Evolutionary conservation across 345 rosid genomes (phyloP), one percentile per base, ranked within the genome.

Genomic region (Noccaea caerulescens): DNA sequence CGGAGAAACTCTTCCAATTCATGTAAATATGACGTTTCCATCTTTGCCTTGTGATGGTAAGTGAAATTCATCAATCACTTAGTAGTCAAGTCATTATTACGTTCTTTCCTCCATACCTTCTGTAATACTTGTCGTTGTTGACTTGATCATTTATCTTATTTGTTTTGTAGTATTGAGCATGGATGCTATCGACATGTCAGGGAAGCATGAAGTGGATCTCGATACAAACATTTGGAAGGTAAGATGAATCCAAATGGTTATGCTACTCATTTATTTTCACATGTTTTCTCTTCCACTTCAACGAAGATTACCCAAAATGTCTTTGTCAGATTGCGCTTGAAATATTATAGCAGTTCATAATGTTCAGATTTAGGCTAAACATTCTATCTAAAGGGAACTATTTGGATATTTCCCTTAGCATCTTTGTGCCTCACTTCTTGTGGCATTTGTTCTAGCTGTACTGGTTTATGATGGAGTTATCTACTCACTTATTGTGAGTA

Each of bases 181-280:
- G 60, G 99, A 95, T 80, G 99, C 99, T 66, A 92, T 92, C 80
- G 98, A 95, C 77, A 90, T 95, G 99, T 95, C 99, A 3, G 99
- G 99, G 67, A 95, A 92, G 83, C 99, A 95, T 79, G 98, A 95
- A 90, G 99, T 95, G 59, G 99, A 95, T 85, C 97, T 95, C 8
- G 96, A 92, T 76, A 95, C 98, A 58, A 92, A 84, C 77, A 87
- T 95, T 76, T 95, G 98, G 99, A 95, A 95, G 80, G 99, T 95
- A 83, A 77, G 80, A 54, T 66, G 39, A 62, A 52, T 60, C 36
- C 41, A 60, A n/a, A n/a, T n/a, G n/a, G n/a, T n/a, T n/a, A n/a
- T n/a, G n/a, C n/a, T n/a, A n/a, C n/a, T n/a, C n/a, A n/a, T n/a
- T n/a, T n/a, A n/a, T n/a, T n/a, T 67, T 43, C 47, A 75, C 36